Conservation (phyloP, 2,329 filamentous ascomycete genomes). For the Aaosphaeria pasadenensis region DNA sequence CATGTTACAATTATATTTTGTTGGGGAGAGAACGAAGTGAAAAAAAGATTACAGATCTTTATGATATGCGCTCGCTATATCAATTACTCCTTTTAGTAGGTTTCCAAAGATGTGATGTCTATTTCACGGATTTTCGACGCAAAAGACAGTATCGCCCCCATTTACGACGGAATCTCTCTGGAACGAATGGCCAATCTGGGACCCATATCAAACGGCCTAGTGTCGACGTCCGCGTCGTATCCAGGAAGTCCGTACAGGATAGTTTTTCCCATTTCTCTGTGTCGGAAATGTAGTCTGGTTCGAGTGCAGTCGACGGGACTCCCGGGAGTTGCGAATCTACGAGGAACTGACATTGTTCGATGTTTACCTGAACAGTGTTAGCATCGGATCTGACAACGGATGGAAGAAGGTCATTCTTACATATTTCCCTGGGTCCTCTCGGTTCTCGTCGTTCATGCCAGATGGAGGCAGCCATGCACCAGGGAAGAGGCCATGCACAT, state of each 20-base stretch:
- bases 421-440: constrained; percentile 85
- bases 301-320: constrained; percentile 58
- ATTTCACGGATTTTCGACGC: constrained; percentile 5
- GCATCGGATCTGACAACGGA: too few species aligned
- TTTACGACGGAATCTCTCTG: constrained; percentile 65
- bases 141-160: constrained; percentile 91
- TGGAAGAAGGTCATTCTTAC: constrained; percentile 42
- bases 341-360: constrained; percentile 74
- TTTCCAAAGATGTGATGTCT: too few species aligned
- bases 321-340: constrained; percentile 80
- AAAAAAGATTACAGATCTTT: too few species aligned
- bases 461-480: constrained; percentile 79
- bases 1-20: too few species aligned
- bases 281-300: constrained; percentile 79
- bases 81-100: too few species aligned
- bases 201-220: constrained; percentile 79
- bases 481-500: constrained; percentile 68
- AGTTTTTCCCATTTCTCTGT: constrained; percentile 73
- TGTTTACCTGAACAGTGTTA: constrained; percentile 38
- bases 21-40: too few species aligned
- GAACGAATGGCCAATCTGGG: constrained; percentile 68
- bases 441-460: constrained; percentile 90
- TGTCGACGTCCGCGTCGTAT: constrained; percentile 69
- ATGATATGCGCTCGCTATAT: too few species aligned
- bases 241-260: constrained; percentile 75